Evolutionary conservation across 176 grass and related monocot species (phyloP).

Genomic region (Oryza officinalis): DNA sequence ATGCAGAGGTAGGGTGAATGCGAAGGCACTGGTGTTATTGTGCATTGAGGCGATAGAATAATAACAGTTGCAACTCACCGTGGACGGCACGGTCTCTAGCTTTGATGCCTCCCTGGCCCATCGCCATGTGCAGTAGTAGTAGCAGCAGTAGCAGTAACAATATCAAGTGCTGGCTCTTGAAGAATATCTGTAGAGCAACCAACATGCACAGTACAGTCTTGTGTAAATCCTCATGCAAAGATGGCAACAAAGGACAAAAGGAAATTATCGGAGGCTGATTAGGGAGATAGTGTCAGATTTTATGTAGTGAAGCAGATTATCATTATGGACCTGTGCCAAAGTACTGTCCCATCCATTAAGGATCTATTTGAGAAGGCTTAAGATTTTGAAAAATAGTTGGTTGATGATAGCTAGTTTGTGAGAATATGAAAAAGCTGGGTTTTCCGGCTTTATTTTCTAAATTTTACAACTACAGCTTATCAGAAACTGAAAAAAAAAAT

Average conservation of each 20-base stretch:
- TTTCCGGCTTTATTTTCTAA: too few relatives aligned
- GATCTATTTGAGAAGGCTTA: too few relatives aligned
- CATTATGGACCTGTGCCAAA: too few relatives aligned
- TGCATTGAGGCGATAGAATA: background rate
- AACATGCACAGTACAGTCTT: background rate
- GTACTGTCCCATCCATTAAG: background rate
- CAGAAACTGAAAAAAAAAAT: too few relatives aligned
- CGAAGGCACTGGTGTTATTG: background rate
- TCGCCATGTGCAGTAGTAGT: background rate
- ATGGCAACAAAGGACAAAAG: background rate
- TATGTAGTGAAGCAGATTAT: background rate
- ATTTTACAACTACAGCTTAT: too few relatives aligned
- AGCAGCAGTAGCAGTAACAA: background rate
- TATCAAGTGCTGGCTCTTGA: background rate
- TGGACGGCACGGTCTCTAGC: slow-evolving; percentile 27
- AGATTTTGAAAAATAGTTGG: too few relatives aligned
- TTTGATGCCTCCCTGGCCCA: background rate
- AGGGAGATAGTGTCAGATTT: background rate
- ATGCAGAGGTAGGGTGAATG: slow-evolving; percentile 7
- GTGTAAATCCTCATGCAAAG: background rate
- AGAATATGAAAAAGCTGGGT: too few relatives aligned
- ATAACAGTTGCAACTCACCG: background rate
- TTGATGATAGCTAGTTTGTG: too few relatives aligned
- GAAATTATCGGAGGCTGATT: background rate
- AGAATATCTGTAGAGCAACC: background rate